phyloP scores from a whole-genome alignment of 2,329 filamentous ascomycete genomes.

The Biscogniauxia sp. region DNA sequence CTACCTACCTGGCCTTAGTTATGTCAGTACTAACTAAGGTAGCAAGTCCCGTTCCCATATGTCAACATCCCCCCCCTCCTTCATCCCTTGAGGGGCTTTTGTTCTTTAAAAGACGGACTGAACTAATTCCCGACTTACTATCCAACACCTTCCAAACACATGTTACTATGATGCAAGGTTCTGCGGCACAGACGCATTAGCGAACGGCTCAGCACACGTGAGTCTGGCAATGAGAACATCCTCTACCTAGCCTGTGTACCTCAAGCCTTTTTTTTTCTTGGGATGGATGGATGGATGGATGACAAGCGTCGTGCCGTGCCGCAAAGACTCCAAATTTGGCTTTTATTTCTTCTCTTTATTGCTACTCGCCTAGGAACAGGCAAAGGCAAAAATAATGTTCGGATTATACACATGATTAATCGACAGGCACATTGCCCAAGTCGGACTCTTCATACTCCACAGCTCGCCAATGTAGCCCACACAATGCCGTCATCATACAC shows the following conservation, averaged over 20 bases:
- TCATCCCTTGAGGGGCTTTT: too few species aligned
- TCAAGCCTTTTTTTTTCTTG: background rate
- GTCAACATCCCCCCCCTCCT: too few species aligned
- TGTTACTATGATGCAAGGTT: conserved; percentile 14
- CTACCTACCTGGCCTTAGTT: too few species aligned
- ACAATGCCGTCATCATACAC: background rate
- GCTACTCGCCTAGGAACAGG: background rate
- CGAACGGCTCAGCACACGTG: conserved; percentile 3
- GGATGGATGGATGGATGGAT: background rate
- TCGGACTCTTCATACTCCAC: background rate
- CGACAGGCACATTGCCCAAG: background rate
- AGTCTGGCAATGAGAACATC: background rate
- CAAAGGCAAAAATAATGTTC: too few species aligned
- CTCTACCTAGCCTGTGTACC: background rate
- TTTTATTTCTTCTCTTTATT: background rate
- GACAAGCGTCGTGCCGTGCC: background rate
- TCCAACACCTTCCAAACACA: conserved; percentile 7
- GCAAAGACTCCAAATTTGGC: background rate
- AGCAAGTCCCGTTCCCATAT: too few species aligned
- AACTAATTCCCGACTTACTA: background rate
- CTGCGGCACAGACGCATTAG: conserved; percentile 15
- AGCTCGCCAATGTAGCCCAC: background rate
- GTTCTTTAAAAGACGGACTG: too few species aligned
- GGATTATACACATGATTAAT: background rate
- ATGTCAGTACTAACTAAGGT: too few species aligned